Percentiles rank a stretch among this genome's conserved stretches.
Conservation (phyloP, 371 early-diverging fungal species). For the Mucor plumbeus region DNA sequence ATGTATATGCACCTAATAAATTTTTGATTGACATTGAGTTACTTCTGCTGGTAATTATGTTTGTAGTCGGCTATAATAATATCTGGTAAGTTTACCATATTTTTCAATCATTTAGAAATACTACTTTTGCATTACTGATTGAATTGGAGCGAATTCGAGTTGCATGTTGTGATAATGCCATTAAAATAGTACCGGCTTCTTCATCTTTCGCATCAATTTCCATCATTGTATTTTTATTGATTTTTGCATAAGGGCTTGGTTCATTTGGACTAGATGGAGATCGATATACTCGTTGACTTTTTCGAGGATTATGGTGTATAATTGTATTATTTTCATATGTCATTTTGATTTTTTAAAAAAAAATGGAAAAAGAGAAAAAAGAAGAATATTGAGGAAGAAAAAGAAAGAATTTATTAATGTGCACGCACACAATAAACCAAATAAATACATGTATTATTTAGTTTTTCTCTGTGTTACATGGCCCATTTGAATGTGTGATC, state of each 20-base stretch:
- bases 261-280: constrained; percentile 17
- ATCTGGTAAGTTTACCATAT: background rate
- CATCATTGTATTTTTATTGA: constrained; percentile 10
- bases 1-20: constrained; percentile 20
- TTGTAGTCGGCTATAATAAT: background rate
- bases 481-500: constrained; percentile 3
- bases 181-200: constrained; percentile 31
- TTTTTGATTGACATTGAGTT: constrained; percentile 30
- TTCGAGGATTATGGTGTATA: constrained; percentile 11
- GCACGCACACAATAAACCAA: constrained; percentile 2
- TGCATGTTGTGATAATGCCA: constrained; percentile 24
- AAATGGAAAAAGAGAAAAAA: constrained; percentile 6
- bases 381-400: background rate
- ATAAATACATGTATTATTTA: constrained; percentile 8
- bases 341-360: background rate
- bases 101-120: background rate
- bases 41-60: constrained; percentile 12
- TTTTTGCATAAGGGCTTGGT: constrained; percentile 13
- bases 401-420: background rate
- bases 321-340: background rate
- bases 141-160: constrained; percentile 2
- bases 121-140: constrained; percentile 17
- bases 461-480: background rate
- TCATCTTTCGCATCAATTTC: constrained; percentile 33
- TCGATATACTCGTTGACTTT: constrained; percentile 21